Base-by-base conservation (phyloP, 148 eudicot genomes). In the Amaranthus hypochondriacus region DNA sequence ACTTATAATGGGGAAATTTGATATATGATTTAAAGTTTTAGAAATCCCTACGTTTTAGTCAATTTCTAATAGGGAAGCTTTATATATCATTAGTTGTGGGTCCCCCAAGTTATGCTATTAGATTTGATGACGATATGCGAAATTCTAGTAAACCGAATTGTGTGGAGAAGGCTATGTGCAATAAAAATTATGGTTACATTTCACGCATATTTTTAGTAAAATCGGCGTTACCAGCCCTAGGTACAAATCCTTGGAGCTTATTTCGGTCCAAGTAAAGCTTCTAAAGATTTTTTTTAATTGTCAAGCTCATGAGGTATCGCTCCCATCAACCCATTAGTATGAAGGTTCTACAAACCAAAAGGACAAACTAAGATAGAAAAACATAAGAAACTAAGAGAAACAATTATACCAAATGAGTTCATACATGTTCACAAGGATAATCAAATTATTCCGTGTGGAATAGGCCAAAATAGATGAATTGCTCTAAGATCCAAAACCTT, bases 191-290 rank as follows among this genome's bases (percentile, higher is more conserved):
- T 48, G 71, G 96, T 89, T 85, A 93, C 98, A 90, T 83, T 56
- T 87, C 87, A 55, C 75, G 80, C 10, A 59, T 14, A 46, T 75
- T 79, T 43, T 89, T 79, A 46, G 75, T 10, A 62, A 80, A 73
- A 10, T 58, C 62, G 0, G 93, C 75, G 58, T 49, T 59, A 75
- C 76, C 76, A 73, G 76, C 77, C 71, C 84, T 92, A 14, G 92
- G 97, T 65, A 96, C 73, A 52, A 66, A 70, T 75, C 99, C 99
- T 75, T 73, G 86, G 80, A 96, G 90, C 86, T 81, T 92, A 82
- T 96, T 96, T 74, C 96, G 90, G 69, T 90, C 96, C 72, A 96
- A 64, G 65, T 83, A 82, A 78, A 96, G 91, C 74, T 92, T 94
- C 81, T 89, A 81, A 68, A 96, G 97, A 69, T 18, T 81, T 70